Conservation (phyloP, 306 rosid species). For the Castanea mollissima region DNA sequence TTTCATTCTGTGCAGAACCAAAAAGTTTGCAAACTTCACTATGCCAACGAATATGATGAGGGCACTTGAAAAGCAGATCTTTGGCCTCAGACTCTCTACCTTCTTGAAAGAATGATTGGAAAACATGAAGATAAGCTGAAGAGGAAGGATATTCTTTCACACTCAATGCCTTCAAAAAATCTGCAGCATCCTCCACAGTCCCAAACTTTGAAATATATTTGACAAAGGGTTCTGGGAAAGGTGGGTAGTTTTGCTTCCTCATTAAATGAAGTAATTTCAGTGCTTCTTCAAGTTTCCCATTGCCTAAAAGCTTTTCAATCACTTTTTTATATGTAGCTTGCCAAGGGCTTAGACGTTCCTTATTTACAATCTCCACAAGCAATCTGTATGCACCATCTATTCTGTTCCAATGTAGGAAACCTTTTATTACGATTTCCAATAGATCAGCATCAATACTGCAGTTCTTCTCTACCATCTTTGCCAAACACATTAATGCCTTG, state of each 20-base stretch:
- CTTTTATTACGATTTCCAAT: conserved; percentile 55
- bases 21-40: conserved; percentile 51
- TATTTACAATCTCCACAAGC: conserved; percentile 54
- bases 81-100: conserved; percentile 78
- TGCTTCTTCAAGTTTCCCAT: conserved; percentile 72
- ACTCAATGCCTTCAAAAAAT: conserved; percentile 59
- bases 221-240: conserved; percentile 55
- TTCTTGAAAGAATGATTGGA: conserved; percentile 60
- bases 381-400: conserved; percentile 60
- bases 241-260: conserved; percentile 64
- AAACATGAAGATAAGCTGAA: conserved; percentile 59
- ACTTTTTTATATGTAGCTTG: conserved; percentile 66
- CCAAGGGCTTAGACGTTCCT: conserved; percentile 54
- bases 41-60: conserved; percentile 57
- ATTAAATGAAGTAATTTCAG: conserved; percentile 61
- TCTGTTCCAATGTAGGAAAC: conserved; percentile 53
- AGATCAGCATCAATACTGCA: conserved; percentile 66
- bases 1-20: conserved; percentile 42
- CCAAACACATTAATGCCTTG: conserved; percentile 54
- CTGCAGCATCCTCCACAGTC: conserved; percentile 73
- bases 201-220: conserved; percentile 70
- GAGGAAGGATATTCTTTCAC: conserved; percentile 49
- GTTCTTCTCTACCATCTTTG: conserved; percentile 64
- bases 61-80: conserved; percentile 66
- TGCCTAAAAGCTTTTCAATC: conserved; percentile 52